Evolutionary conservation across 2,329 filamentous ascomycete genomes (phyloP).

Genomic region (Corynespora cassiicola): DNA sequence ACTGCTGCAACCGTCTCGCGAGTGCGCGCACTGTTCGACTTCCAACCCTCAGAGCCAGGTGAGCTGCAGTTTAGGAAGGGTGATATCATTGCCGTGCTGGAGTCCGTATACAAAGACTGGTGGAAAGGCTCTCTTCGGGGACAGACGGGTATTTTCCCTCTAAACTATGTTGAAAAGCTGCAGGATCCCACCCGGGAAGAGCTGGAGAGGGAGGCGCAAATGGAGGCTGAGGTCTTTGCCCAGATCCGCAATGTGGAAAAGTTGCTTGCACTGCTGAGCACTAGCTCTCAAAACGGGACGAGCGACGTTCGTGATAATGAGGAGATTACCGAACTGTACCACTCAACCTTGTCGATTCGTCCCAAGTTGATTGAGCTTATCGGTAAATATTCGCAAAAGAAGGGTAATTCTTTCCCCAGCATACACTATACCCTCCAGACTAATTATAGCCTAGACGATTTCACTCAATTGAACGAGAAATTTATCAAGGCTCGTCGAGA

Average conservation of each 20-base stretch:
- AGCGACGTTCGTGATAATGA: conserved; percentile 88
- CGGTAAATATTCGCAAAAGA: conserved; percentile 99
- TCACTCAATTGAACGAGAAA: conserved; percentile 97
- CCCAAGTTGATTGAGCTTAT: conserved; percentile 98
- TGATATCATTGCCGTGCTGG: conserved; percentile 94
- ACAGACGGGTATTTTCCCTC: conserved; percentile 95
- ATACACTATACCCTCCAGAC: conserved; percentile 1
- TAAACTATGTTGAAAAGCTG: conserved; percentile 98
- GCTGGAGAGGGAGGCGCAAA: conserved; percentile 92
- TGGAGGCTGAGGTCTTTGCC: conserved; percentile 83
- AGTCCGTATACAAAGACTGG: conserved; percentile 99
- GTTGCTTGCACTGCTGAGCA: conserved; percentile 87
- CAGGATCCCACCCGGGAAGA: conserved; percentile 94
- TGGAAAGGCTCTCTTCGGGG: conserved; percentile 96
- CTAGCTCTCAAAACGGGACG: conserved; percentile 61
- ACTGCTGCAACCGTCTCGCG: conserved; percentile 96
- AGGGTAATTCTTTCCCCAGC: conserved; percentile 64
- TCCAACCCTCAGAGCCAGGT: conserved; percentile 89
- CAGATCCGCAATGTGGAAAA: conserved; percentile 82
- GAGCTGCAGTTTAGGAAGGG: conserved; percentile 97
- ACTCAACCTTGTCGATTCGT: conserved; percentile 90
- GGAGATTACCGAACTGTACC: conserved; percentile 90
- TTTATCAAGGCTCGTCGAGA: conserved; percentile 98
- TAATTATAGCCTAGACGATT: conserved; percentile 74
- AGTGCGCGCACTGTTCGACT: conserved; percentile 92